Base-by-base conservation (phyloP, 371 early-diverging fungal species). In the Mortierella sp. region DNA sequence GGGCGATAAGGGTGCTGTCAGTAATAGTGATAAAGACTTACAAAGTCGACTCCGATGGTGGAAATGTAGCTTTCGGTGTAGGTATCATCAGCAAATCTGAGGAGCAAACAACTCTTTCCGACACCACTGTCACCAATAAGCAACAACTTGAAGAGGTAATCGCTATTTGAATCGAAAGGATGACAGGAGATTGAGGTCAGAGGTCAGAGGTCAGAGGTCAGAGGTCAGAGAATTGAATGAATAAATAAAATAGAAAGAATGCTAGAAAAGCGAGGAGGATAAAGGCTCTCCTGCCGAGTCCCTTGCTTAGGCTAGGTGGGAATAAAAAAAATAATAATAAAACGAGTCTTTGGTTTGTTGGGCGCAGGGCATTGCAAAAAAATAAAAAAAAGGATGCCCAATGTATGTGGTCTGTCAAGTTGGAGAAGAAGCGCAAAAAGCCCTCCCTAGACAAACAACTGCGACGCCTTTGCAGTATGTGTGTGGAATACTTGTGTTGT, bases 51-150 rank as follows among this genome's bases (percentile, higher is more conserved):
- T 62, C 99, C 99, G 72, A 99, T 99, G 73, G 99, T 99, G 63
- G 97, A 96, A 85, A 98, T 97, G 88, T 97, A 98, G 76, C 96
- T 95, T 83, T 96, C 96, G 35, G 97, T 98, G 88, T 97, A 99
- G 63, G 97, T 97, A 89, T 98, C 97, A 86, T 99, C 99, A 26
- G 98, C 97, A 85, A 99, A 99, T 83, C 99, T 95, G 40, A 97
- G 93, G 73, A 99, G 91, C 64, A 99, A 89, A 86, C 99, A 99
- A 68, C 97, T 96, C 90, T 99, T 99, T 69, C 99, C 99, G 47
- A 99, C 99, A 78, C 97, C 99, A 83, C 95, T 96, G 90, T 99
- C 98, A 54, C 99, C 99, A 87, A 99, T 99, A 59, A 99, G 92
- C 79, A 99, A 91, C 45, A 99, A 94, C 90, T 99, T 99, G 88